These are phyloP conservation scores for Zygotorulaspora florentina DNA, from an alignment of 805 yeast genomes.

Conservation along the genomic window DNA sequence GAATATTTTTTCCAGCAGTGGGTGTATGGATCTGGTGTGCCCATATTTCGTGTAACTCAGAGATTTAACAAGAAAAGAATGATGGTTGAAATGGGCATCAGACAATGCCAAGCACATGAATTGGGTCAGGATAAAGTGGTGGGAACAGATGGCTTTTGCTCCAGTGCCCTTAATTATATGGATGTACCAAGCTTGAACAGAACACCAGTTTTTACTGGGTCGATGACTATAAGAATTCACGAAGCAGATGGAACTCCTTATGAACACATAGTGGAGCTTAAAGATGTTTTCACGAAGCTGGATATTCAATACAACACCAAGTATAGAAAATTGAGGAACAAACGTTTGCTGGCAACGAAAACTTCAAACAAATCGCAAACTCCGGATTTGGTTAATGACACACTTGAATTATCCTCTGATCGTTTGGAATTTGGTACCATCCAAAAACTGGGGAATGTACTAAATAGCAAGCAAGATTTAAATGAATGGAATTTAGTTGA, in stretches of 20 bases:
- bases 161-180: conserved; percentile 27
- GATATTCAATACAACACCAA: conserved; percentile 96
- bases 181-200: conserved; percentile 20
- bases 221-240: conserved; percentile 94
- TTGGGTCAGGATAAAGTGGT: conserved; percentile 31
- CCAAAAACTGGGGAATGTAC: conserved; percentile 63
- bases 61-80: conserved; percentile 89
- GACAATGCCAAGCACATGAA: conserved; percentile 79
- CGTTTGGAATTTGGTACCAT: conserved; percentile 28
- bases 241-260: conserved; percentile 99
- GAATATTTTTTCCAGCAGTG: conserved; percentile 88
- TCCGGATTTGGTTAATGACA: conserved; percentile 19
- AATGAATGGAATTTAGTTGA: conserved; percentile 70
- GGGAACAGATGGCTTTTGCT: conserved; percentile 28
- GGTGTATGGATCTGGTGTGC: conserved; percentile 87
- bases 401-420: conserved; percentile 25
- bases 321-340: conserved; percentile 74
- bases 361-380: conserved; percentile 39
- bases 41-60: conserved; percentile 83
- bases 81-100: conserved; percentile 89
- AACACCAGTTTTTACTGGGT: conserved; percentile 67
- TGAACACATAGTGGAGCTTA: conserved; percentile 91
- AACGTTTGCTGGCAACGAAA: conserved; percentile 38
- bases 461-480: conserved; percentile 57
- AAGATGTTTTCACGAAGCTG: conserved; percentile 76